Evolutionary conservation across 371 early-diverging fungal species (phyloP).

Genomic region (Mortierella sp.): DNA sequence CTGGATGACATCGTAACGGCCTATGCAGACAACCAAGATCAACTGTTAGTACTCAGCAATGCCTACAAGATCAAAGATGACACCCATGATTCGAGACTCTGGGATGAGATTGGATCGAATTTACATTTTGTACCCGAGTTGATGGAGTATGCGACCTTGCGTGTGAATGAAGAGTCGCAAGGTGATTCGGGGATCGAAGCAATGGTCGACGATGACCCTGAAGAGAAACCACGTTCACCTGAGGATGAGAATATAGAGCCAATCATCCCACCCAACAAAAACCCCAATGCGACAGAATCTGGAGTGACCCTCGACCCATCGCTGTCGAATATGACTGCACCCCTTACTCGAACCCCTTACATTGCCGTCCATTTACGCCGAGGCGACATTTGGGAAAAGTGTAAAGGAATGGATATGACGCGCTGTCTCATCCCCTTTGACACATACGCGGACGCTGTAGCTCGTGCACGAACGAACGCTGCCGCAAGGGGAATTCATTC

Average conservation of each 20-base stretch:
- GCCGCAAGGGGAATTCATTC: constrained; percentile 7
- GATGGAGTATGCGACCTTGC: constrained; percentile 28
- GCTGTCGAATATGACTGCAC: constrained; percentile 14
- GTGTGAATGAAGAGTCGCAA: constrained; percentile 17
- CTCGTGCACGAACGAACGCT: constrained; percentile 18
- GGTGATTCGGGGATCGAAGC: constrained; percentile 6
- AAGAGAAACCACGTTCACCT: constrained; percentile 1
- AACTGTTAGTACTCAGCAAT: constrained; percentile 21
- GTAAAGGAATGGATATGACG: neutral
- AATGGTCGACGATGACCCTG: constrained; percentile 20
- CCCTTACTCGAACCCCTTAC: constrained; percentile 19
- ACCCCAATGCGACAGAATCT: neutral
- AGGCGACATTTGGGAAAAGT: constrained; percentile 29
- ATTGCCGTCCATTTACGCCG: constrained; percentile 45
- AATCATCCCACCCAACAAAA: neutral
- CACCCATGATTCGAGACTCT: neutral
- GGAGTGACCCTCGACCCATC: neutral
- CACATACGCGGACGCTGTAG: constrained; percentile 16
- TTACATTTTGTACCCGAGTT: constrained; percentile 31
- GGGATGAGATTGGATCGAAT: constrained; percentile 21
- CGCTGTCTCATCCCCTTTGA: constrained; percentile 22
- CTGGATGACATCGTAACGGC: constrained; percentile 32
- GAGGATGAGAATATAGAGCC: neutral
- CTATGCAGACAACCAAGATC: constrained; percentile 17
- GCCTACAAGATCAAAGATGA: constrained; percentile 26